phyloP scores from a whole-genome alignment of 2,329 filamentous ascomycete species.

The Exserohilum turcica region DNA sequence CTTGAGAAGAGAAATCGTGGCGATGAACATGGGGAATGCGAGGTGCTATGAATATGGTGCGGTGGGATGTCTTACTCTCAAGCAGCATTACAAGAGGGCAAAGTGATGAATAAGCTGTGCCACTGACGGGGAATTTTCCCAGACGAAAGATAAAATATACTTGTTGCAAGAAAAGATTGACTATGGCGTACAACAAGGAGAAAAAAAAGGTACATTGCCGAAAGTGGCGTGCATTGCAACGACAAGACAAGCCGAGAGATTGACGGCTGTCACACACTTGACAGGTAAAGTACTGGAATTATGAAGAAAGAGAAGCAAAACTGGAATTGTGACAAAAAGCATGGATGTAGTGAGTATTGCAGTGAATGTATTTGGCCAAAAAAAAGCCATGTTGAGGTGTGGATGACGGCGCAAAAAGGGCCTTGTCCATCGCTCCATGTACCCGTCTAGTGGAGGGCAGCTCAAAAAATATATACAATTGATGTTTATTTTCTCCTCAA shows the following conservation, averaged over 20 bases:
- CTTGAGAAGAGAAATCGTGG: too few relatives aligned
- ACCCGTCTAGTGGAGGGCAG: background rate
- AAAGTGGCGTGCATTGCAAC: conserved; percentile 29
- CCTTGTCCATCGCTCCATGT: background rate
- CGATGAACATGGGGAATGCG: too few relatives aligned
- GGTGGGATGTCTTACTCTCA: too few relatives aligned
- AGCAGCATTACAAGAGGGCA: background rate
- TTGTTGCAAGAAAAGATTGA: too few relatives aligned
- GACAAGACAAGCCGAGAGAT: conserved; percentile 10
- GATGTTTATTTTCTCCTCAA: background rate
- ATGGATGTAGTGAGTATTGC: background rate
- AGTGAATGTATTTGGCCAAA: too few relatives aligned
- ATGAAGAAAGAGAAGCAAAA: too few relatives aligned
- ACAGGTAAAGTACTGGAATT: background rate
- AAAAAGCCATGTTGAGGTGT: background rate
- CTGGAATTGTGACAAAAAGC: background rate
- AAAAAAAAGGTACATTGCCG: conserved; percentile 15
- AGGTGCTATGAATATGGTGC: too few relatives aligned
- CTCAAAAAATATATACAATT: background rate
- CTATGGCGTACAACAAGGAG: too few relatives aligned
- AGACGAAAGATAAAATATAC: background rate
- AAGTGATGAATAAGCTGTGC: background rate
- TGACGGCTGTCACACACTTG: conserved; percentile 12
- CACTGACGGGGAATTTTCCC: too few relatives aligned
- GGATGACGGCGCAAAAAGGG: too few relatives aligned